These are phyloP conservation scores for Fraxinus excelsior DNA, from an alignment of 257 asterid species.

Conservation along the genomic window DNA sequence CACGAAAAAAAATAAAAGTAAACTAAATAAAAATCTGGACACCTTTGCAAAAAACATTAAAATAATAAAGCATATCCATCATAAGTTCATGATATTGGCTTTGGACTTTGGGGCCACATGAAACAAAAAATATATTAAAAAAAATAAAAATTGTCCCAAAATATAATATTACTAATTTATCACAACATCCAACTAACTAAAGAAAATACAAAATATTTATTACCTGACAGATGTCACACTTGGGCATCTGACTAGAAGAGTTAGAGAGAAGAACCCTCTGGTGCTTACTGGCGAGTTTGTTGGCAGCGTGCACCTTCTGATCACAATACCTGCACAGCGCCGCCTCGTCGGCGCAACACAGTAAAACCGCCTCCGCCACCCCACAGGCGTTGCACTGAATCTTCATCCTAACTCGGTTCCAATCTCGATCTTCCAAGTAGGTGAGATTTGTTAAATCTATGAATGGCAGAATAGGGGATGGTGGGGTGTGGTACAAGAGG, in stretches of 20 bases:
- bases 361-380: slow-evolving; percentile 72
- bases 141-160: too few species aligned
- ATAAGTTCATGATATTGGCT: not conserved
- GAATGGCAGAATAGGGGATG: not conserved
- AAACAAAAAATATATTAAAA: too few species aligned
- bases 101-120: not conserved
- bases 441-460: not conserved
- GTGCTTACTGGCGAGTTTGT: slow-evolving; percentile 77
- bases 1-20: not conserved
- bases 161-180: not conserved
- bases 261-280: slow-evolving; percentile 67
- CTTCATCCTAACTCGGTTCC: slow-evolving; percentile 49
- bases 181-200: not conserved
- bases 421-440: not conserved
- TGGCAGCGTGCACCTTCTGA: slow-evolving; percentile 74
- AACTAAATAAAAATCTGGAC: too few species aligned
- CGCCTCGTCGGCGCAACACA: slow-evolving; percentile 94
- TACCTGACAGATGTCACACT: slow-evolving; percentile 93
- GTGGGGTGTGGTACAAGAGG: slow-evolving; percentile 4
- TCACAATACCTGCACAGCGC: slow-evolving; percentile 78
- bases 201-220: not conserved
- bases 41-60: not conserved
- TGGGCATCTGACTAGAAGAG: slow-evolving; percentile 69
- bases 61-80: not conserved
- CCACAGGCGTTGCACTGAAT: slow-evolving; percentile 88